Evolutionary conservation across 1,284 basidiomycete species (phyloP).

Genomic region (Exsudoporus floridanus): DNA sequence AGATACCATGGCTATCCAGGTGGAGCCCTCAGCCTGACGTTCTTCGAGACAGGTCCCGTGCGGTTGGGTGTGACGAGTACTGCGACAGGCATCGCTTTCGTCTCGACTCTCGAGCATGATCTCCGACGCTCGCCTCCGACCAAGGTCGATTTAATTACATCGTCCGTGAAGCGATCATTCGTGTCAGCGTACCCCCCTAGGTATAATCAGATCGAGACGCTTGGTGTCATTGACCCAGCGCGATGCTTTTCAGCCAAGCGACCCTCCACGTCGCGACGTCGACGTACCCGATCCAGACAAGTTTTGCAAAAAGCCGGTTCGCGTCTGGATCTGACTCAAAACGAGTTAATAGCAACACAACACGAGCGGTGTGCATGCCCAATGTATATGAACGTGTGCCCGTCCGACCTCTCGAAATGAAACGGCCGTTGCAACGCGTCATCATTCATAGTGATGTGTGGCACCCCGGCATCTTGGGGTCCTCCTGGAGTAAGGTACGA

Average conservation of each 20-base stretch:
- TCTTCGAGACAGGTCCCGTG: slow-evolving; percentile 46
- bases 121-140: too few relatives aligned
- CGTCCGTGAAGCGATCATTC: slow-evolving; percentile 14
- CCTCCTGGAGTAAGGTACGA: not conserved
- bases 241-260: not conserved
- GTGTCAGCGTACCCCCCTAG: slow-evolving; percentile 29
- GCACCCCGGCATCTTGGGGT: not conserved
- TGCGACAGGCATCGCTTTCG: too few relatives aligned
- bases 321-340: slow-evolving; percentile 4
- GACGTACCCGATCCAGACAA: slow-evolving; percentile 14
- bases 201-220: slow-evolving; percentile 34
- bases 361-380: not conserved
- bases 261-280: not conserved
- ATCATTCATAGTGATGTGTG: slow-evolving; percentile 7
- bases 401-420: slow-evolving; percentile 19
- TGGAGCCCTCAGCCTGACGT: slow-evolving; percentile 40
- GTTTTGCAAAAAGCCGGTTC: slow-evolving; percentile 17
- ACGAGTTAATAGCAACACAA: too few relatives aligned
- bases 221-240: slow-evolving; percentile 27
- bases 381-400: not conserved
- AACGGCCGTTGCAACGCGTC: slow-evolving; percentile 21
- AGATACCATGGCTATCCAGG: slow-evolving; percentile 47
- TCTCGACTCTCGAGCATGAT: too few relatives aligned
- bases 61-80: not conserved
- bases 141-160: too few relatives aligned